phyloP scores from a whole-genome alignment of 1,284 basidiomycete genomes.

The Golubevia pallescens region DNA sequence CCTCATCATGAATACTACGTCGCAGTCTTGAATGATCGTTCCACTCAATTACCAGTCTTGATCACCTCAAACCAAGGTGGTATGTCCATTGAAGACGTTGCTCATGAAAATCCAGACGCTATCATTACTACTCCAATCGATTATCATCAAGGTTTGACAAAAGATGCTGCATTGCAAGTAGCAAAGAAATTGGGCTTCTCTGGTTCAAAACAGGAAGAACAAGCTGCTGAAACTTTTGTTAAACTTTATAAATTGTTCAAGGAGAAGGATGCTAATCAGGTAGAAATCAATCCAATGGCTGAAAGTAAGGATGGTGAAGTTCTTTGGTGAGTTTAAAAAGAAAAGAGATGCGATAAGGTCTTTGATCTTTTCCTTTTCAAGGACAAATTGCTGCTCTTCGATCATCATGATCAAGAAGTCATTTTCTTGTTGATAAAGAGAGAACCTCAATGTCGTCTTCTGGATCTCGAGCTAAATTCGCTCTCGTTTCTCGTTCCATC shows the following conservation, averaged over 20 bases:
- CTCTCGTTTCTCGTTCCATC: background rate
- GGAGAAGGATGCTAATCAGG: constrained; percentile 62
- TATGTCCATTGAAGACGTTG: constrained; percentile 63
- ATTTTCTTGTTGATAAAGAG: background rate
- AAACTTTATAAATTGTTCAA: constrained; percentile 63
- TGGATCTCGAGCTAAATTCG: background rate
- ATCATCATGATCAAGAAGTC: background rate
- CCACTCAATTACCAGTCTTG: constrained; percentile 55
- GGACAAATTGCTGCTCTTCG: background rate
- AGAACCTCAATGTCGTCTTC: background rate
- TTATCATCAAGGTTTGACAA: constrained; percentile 52
- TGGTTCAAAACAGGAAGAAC: constrained; percentile 51
- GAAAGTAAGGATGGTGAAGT: constrained; percentile 62
- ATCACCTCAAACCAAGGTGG: constrained; percentile 64
- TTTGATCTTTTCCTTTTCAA: background rate
- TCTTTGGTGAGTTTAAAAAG: constrained; percentile 24
- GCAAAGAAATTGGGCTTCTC: constrained; percentile 64
- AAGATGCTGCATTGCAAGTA: constrained; percentile 41
- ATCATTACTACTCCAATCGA: constrained; percentile 64
- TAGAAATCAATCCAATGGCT: constrained; percentile 64
- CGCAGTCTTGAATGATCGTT: constrained; percentile 61
- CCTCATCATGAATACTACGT: constrained; percentile 64
- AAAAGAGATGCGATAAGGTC: background rate
- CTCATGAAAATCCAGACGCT: constrained; percentile 58
- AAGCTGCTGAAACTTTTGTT: constrained; percentile 60